These are phyloP conservation scores for Penicillium sp. DNA, from an alignment of 2,329 filamentous ascomycete genomes.

Conservation along the genomic window DNA sequence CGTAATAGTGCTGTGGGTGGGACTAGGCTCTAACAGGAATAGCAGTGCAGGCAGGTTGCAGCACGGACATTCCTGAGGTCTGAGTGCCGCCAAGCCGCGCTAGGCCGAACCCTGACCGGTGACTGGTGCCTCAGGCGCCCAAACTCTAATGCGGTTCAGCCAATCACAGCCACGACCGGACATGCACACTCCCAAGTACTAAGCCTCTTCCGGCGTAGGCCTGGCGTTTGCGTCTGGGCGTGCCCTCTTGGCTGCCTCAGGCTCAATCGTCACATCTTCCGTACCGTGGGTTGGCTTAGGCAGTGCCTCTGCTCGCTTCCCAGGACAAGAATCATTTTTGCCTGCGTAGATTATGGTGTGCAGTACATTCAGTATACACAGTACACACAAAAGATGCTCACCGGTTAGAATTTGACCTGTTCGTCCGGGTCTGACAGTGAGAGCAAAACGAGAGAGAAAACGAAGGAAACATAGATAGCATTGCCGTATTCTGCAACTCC, in stretches of 20 bases:
- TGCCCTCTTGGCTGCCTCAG: background rate
- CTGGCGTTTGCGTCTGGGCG: background rate
- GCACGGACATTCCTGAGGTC: background rate
- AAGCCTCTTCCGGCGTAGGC: background rate
- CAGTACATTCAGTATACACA: background rate
- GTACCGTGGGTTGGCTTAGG: conserved; percentile 1
- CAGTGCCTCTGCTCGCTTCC: background rate
- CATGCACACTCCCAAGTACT: background rate
- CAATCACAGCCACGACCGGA: background rate
- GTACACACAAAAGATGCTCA: background rate
- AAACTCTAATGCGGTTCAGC: background rate
- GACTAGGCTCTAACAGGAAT: background rate
- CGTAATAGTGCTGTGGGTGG: background rate
- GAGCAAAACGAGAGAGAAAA: background rate
- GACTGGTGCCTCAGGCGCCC: background rate
- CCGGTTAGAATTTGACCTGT: background rate
- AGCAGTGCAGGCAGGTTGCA: no score
- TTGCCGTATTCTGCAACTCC: background rate
- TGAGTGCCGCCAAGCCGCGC: background rate
- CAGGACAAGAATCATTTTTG: background rate
- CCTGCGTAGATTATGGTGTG: background rate
- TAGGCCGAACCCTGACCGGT: background rate
- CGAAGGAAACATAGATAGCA: background rate
- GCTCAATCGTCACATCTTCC: background rate
- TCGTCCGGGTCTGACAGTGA: background rate